phyloP scores from a whole-genome alignment of 352 stramenopile genomes.

The Globisporangium viniferum region DNA sequence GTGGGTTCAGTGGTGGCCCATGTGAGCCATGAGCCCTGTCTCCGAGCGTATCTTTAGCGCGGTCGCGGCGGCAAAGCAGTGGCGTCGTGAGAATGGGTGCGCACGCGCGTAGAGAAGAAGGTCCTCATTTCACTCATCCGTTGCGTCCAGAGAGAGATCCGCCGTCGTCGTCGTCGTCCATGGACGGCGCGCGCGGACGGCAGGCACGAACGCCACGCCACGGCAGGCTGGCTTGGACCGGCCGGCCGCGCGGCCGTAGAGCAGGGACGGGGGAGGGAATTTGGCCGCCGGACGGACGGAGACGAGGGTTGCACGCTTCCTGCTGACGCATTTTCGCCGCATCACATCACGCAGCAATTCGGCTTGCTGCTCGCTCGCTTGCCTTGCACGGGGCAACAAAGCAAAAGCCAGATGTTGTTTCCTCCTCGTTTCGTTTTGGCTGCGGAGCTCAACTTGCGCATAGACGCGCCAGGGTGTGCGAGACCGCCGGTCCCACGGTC shows the following conservation, averaged over 20 bases:
- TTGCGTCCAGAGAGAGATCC: not conserved
- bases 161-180: not conserved
- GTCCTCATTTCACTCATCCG: not conserved
- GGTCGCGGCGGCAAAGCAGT: not conserved
- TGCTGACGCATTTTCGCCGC: conserved; percentile 12
- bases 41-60: conserved; percentile 1
- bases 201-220: not conserved
- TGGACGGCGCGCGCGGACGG: not conserved
- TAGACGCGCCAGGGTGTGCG: not conserved
- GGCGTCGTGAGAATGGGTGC: not conserved
- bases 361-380: not conserved
- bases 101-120: not conserved
- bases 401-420: not conserved
- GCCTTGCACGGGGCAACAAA: not conserved
- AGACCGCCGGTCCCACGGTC: conserved; percentile 1
- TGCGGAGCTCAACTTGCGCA: conserved; percentile 10
- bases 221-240: not conserved
- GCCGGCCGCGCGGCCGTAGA: not conserved
- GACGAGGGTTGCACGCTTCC: not conserved
- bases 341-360: conserved; percentile 2
- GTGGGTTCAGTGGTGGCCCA: not conserved
- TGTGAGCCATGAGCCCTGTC: not conserved
- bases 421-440: not conserved
- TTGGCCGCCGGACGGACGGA: not conserved
- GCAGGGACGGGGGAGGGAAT: not conserved